Base-by-base conservation (phyloP, 2,329 filamentous ascomycete species). In the Fusarium redolens region DNA sequence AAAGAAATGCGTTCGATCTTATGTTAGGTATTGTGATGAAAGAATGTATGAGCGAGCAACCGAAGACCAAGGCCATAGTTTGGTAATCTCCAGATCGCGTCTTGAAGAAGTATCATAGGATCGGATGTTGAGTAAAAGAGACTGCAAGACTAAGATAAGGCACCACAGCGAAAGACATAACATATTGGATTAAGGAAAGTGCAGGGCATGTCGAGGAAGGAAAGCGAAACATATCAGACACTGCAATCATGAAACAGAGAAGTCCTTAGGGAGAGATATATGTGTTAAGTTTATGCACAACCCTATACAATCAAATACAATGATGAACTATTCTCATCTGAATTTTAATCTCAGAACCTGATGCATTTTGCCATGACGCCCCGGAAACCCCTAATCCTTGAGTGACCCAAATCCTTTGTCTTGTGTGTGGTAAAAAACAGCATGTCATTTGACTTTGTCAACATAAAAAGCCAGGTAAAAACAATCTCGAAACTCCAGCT, bases 401-500 rank as follows among this genome's bases (percentile, higher is more conserved):
- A 56, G 52, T 52, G 59, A 41, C 69, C 73, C 64, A 72, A 73
- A 72, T 72, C 65, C 71, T 40, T 70, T 71, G 65, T 50, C 58
- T 48, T 61, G 44, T 75, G 44, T 75, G 35, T 51, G 47, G 41
- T 28, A n/a, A 54, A 58, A 58, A 72, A 61, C 48, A 54, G 51
- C 52, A 68, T 63, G 47, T 66, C 52, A 66, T 71, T 71, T 60
- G 65, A 71, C 68, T 54, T 58, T 65, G 45, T 45, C 48, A 37
- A 40, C 48, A 54, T 58, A 61, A 58, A 67, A 57, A 73, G 74
- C 61, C 58, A 73, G 67, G 30, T 67, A 76, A 76, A 78, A 75
- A 73, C 66, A 75, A 75, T 76, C 71, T 77, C 69, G 70, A 72
- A 77, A 78, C 76, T 72, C 77, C 78, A 75, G 62, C 70, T 74